These are phyloP conservation scores for Trametes pubescens DNA, from an alignment of 1,284 basidiomycete species.

Conservation along the genomic window DNA sequence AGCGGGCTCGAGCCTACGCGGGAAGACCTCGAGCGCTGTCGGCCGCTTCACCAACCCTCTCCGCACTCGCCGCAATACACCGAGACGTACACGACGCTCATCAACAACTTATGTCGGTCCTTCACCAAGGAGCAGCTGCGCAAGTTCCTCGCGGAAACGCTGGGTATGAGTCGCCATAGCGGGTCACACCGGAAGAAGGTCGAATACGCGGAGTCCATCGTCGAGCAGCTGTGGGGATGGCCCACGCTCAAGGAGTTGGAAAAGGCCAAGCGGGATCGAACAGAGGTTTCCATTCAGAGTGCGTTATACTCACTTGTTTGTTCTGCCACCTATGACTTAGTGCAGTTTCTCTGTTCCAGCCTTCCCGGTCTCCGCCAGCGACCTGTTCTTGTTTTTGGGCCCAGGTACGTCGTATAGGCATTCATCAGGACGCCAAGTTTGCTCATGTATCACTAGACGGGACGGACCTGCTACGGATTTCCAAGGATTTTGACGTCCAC, in stretches of 20 bases:
- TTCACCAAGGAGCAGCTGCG: slow-evolving; percentile 71
- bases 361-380: slow-evolving; percentile 60
- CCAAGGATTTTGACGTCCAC: slow-evolving; percentile 65
- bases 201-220: slow-evolving; percentile 62
- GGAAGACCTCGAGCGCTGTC: slow-evolving; percentile 63
- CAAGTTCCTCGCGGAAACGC: slow-evolving; percentile 58
- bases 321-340: not conserved
- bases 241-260: slow-evolving; percentile 63
- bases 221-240: slow-evolving; percentile 74
- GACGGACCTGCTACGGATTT: slow-evolving; percentile 62
- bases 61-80: slow-evolving; percentile 57
- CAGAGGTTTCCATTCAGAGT: slow-evolving; percentile 61
- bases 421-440: slow-evolving; percentile 10
- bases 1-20: slow-evolving; percentile 55
- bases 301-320: slow-evolving; percentile 35
- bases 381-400: slow-evolving; percentile 77
- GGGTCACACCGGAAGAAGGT: slow-evolving; percentile 50
- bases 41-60: slow-evolving; percentile 49
- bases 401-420: slow-evolving; percentile 55
- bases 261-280: slow-evolving; percentile 57
- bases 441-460: slow-evolving; percentile 58
- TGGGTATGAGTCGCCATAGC: slow-evolving; percentile 46
- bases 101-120: slow-evolving; percentile 62
- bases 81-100: slow-evolving; percentile 56
- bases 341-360: slow-evolving; percentile 46